These are phyloP conservation scores for Trichosporon faecale DNA, from an alignment of 1,284 basidiomycete genomes.

Conservation along the genomic window DNA sequence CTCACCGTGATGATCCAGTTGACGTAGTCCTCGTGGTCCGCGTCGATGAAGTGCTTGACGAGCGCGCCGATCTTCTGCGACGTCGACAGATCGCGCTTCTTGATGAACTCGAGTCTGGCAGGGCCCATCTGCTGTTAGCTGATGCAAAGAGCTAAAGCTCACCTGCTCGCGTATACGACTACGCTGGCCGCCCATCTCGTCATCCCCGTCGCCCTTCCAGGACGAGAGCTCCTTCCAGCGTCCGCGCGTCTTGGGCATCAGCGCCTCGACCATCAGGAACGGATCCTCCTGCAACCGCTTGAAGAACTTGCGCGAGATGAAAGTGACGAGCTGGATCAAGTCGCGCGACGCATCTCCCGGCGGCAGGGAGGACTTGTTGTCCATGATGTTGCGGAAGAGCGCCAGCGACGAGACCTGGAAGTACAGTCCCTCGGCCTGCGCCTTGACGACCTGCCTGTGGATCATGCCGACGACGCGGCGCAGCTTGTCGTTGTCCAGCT, in stretches of 20 bases:
- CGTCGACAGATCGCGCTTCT: constrained; percentile 70
- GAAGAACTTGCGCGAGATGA: constrained; percentile 84
- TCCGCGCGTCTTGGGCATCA: constrained; percentile 82
- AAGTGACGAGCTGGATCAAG: constrained; percentile 74
- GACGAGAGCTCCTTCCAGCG: constrained; percentile 80
- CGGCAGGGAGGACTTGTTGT: constrained; percentile 70
- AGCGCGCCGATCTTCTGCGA: constrained; percentile 84
- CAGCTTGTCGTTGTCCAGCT: constrained; percentile 78
- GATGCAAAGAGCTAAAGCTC: constrained; percentile 1
- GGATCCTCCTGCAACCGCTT: constrained; percentile 75
- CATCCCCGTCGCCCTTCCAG: constrained; percentile 53
- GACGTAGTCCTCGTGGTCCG: constrained; percentile 63
- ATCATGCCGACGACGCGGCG: constrained; percentile 79
- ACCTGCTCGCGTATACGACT: constrained; percentile 51
- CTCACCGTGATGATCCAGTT: constrained; percentile 76
- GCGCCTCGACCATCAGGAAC: constrained; percentile 80
- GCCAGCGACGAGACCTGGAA: constrained; percentile 84
- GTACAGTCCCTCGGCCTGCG: constrained; percentile 85
- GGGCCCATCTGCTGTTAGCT: constrained; percentile 41
- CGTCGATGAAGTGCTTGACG: constrained; percentile 69
- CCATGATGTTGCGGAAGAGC: constrained; percentile 77
- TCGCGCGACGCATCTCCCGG: constrained; percentile 76
- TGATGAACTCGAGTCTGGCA: constrained; percentile 75
- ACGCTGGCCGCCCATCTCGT: constrained; percentile 51
- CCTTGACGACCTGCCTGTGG: constrained; percentile 81